Conservation (phyloP, 108 stramenopile species). For the Poteriospumella lacustris region DNA sequence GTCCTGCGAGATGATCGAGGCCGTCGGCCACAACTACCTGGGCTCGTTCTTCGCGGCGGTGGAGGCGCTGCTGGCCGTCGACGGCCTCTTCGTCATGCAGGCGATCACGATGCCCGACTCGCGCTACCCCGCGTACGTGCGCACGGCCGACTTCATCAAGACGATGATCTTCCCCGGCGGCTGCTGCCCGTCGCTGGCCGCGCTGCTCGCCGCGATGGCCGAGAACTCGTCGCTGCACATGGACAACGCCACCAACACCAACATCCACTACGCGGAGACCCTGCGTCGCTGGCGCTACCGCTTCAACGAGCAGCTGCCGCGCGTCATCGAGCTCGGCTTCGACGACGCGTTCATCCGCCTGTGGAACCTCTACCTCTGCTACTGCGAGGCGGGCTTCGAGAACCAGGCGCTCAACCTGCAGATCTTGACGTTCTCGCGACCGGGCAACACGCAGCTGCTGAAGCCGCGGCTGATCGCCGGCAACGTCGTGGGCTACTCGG, state of each 20-base stretch:
- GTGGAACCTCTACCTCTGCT: slow-evolving; percentile 91
- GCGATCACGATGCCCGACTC: slow-evolving; percentile 90
- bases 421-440: slow-evolving; percentile 46
- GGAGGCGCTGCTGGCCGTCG: slow-evolving; percentile 71
- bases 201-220: slow-evolving; percentile 72
- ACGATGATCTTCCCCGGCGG: slow-evolving; percentile 91
- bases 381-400: slow-evolving; percentile 89
- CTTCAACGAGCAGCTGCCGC: slow-evolving; percentile 65
- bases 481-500: background rate
- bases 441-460: slow-evolving; percentile 37
- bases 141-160: slow-evolving; percentile 88
- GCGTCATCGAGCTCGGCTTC: slow-evolving; percentile 72
- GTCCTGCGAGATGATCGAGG: slow-evolving; percentile 96
- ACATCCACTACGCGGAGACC: slow-evolving; percentile 88
- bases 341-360: slow-evolving; percentile 84
- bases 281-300: slow-evolving; percentile 84
- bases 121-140: slow-evolving; percentile 76
- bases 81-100: slow-evolving; percentile 86
- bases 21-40: slow-evolving; percentile 86
- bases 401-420: slow-evolving; percentile 37
- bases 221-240: slow-evolving; percentile 65
- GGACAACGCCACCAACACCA: slow-evolving; percentile 81
- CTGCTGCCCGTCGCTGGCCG: slow-evolving; percentile 77
- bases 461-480: background rate
- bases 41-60: slow-evolving; percentile 77